Evolutionary conservation across 2,329 filamentous ascomycete species (phyloP).

Genomic region (Fusarium palustre): DNA sequence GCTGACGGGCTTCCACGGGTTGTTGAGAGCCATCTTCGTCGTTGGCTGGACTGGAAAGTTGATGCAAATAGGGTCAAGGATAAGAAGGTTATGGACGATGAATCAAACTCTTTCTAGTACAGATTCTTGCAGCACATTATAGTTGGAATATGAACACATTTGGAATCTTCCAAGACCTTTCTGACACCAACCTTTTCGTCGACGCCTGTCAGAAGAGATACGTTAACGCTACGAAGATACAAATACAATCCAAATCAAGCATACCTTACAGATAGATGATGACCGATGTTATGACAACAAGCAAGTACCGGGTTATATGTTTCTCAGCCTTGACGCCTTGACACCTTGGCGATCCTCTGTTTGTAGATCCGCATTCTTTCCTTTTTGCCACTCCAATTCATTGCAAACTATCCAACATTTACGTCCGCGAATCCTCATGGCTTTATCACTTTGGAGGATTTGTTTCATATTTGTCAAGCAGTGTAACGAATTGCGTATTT

Average conservation of each 20-base stretch:
- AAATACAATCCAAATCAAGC: neutral
- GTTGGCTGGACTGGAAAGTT: neutral
- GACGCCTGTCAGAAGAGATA: neutral
- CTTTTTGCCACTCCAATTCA: neutral
- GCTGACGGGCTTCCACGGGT: no score
- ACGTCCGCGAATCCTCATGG: accelerated
- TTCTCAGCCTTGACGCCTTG: neutral
- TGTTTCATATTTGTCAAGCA: neutral
- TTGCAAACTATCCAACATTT: neutral
- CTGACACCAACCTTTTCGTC: no score
- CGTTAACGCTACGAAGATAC: accelerated
- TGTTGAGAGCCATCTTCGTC: neutral
- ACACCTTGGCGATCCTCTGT: neutral
- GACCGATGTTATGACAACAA: neutral
- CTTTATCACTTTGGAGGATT: neutral
- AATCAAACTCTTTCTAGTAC: neutral
- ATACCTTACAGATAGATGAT: neutral
- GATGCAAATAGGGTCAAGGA: neutral
- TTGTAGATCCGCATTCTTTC: neutral
- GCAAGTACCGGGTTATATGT: neutral
- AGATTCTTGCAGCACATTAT: neutral
- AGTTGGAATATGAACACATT: neutral
- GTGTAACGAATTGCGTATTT: neutral
- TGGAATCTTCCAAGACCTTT: neutral
- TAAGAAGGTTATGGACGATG: neutral